Conservation (phyloP, 768 basidiomycete genomes). For the Mycena alexandri region DNA sequence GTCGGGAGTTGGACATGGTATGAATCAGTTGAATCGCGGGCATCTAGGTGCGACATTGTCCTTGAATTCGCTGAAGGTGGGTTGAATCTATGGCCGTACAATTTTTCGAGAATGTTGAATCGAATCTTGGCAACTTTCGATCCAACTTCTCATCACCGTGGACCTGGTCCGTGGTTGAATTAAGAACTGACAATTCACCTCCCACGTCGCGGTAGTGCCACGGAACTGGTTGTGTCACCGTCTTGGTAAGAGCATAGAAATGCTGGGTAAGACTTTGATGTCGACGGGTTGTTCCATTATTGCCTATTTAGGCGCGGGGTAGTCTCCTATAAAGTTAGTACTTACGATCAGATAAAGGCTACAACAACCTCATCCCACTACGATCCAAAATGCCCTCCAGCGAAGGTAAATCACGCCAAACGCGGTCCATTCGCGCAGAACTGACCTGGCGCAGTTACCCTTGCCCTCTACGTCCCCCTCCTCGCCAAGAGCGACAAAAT, state of each 20-base stretch:
- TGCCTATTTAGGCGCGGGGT: not conserved
- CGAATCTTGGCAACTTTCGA: no score
- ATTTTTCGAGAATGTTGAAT: no score
- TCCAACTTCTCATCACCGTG: no score
- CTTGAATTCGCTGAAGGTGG: no score
- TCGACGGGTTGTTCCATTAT: not conserved
- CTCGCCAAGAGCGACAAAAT: slow-evolving; percentile 26
- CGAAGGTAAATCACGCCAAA: not conserved
- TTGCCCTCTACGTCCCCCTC: slow-evolving; percentile 33
- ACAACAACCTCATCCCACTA: not conserved
- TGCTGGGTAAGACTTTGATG: slow-evolving; percentile 3
- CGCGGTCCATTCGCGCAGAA: not conserved
- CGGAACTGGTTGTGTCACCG: no score
- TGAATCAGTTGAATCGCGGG: no score
- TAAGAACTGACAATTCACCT: no score
- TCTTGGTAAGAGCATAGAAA: not conserved
- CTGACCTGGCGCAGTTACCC: slow-evolving; percentile 26
- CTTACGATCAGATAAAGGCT: not conserved
- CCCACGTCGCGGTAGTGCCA: no score
- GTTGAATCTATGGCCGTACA: no score
- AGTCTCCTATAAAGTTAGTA: not conserved
- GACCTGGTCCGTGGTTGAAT: no score
- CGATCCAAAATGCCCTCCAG: slow-evolving; percentile 26
- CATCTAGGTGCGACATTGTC: no score
- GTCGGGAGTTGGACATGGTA: no score